phyloP scores from a whole-genome alignment of 1,284 basidiomycete species.

The Pterulicium gracile region DNA sequence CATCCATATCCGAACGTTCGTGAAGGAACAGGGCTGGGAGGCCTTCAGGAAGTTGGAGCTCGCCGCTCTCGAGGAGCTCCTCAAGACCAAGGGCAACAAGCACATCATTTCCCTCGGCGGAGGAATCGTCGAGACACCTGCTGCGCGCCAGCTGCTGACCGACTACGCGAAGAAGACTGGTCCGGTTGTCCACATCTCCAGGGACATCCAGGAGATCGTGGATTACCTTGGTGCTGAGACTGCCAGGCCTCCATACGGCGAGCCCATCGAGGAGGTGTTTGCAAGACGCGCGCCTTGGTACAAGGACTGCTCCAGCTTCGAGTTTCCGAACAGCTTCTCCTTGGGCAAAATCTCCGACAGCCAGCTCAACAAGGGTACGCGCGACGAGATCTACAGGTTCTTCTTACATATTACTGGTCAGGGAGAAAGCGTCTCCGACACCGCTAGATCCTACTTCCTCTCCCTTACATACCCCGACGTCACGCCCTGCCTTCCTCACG shows the following conservation, averaged over 20 bases:
- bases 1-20: slow-evolving; percentile 66
- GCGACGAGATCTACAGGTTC: slow-evolving; percentile 60
- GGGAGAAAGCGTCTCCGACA: slow-evolving; percentile 52
- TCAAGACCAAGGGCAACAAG: slow-evolving; percentile 43
- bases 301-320: slow-evolving; percentile 73
- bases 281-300: slow-evolving; percentile 83
- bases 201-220: slow-evolving; percentile 64
- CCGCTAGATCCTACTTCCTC: slow-evolving; percentile 80
- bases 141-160: slow-evolving; percentile 46
- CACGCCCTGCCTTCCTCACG: slow-evolving; percentile 53
- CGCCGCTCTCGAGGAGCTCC: slow-evolving; percentile 47
- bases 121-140: slow-evolving; percentile 68
- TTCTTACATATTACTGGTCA: slow-evolving; percentile 84
- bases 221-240: slow-evolving; percentile 73
- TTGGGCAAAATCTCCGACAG: slow-evolving; percentile 12
- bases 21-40: slow-evolving; percentile 68
- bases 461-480: slow-evolving; percentile 89
- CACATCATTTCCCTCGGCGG: slow-evolving; percentile 89
- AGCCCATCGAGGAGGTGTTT: slow-evolving; percentile 77
- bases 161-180: slow-evolving; percentile 43
- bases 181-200: slow-evolving; percentile 62
- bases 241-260: slow-evolving; percentile 79
- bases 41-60: slow-evolving; percentile 64
- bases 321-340: slow-evolving; percentile 62
- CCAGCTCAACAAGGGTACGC: slow-evolving; percentile 17